Evolutionary conservation across 495 filamentous ascomycete genomes (phyloP).

Genomic region (Parachaetomium inaequale): DNA sequence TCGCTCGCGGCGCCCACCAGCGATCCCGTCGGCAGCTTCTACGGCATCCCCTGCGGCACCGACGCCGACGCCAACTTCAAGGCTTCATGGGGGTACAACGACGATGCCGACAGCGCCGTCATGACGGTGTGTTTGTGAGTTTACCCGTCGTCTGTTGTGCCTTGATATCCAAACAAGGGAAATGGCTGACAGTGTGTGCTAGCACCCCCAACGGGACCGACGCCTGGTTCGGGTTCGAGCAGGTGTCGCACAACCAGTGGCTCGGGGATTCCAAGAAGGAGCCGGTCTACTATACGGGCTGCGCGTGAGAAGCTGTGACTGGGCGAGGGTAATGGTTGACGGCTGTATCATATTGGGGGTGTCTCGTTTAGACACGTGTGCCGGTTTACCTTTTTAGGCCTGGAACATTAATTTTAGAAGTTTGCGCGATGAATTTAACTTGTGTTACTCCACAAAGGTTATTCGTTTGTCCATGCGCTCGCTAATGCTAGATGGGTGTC

Average conservation of each 20-base stretch:
- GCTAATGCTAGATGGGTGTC: not conserved
- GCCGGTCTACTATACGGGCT: constrained; percentile 8
- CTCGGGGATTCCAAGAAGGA: constrained; percentile 15
- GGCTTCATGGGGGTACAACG: constrained; percentile 28
- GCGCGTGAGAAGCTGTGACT: not conserved
- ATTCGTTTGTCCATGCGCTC: not conserved
- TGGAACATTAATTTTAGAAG: not conserved
- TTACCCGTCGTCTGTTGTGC: not conserved
- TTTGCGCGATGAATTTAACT: not conserved
- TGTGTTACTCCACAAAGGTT: not conserved
- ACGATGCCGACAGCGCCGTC: constrained; percentile 21
- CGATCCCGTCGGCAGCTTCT: constrained; percentile 11
- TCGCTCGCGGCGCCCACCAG: not conserved
- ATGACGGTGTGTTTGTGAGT: constrained; percentile 30
- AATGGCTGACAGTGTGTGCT: not conserved
- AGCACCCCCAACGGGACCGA: constrained; percentile 4
- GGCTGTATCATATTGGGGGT: not conserved
- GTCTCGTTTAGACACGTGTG: not conserved
- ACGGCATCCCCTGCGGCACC: constrained; percentile 4
- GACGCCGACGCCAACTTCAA: constrained; percentile 2
- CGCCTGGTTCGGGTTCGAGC: constrained; percentile 22
- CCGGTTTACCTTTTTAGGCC: not conserved
- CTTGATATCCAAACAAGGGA: too few relatives aligned
- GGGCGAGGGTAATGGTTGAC: not conserved
- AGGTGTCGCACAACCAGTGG: constrained; percentile 1